Conservation (phyloP, 495 filamentous ascomycete genomes). For the Friedmanniomyces endolithicus region DNA sequence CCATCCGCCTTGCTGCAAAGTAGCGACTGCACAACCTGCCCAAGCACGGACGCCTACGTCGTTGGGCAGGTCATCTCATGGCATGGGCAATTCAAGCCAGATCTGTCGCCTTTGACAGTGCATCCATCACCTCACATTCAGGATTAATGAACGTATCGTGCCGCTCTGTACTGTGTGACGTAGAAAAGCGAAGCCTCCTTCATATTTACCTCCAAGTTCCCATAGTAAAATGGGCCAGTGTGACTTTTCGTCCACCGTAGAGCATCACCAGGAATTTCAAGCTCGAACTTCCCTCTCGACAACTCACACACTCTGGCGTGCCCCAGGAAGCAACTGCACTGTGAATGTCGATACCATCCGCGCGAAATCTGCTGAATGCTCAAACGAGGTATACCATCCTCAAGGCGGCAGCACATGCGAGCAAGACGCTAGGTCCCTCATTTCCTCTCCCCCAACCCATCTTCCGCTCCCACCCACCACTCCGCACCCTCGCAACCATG, state of each 20-base stretch:
- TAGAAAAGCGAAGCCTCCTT: no score
- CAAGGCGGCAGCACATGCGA: neutral
- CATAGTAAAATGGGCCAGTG: neutral
- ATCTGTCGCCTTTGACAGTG: no score
- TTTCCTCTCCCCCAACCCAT: neutral
- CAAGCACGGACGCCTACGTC: no score
- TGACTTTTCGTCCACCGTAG: neutral
- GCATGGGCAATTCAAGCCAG: no score
- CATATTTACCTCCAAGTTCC: no score
- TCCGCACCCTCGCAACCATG: slow-evolving; percentile 2
- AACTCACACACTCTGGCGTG: neutral
- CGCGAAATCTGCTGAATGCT: neutral
- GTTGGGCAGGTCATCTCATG: no score
- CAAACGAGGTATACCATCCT: neutral
- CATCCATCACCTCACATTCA: no score
- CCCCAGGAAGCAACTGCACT: neutral
- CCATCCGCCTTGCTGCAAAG: neutral
- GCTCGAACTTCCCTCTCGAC: neutral
- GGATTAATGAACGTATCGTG: no score
- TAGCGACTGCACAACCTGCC: no score
- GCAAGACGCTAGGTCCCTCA: neutral
- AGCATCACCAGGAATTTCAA: neutral
- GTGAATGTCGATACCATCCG: neutral
- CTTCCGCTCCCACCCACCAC: neutral
- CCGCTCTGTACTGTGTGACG: no score